Base-by-base conservation (phyloP, 495 filamentous ascomycete genomes). In the Neurospora tetrasperma region DNA sequence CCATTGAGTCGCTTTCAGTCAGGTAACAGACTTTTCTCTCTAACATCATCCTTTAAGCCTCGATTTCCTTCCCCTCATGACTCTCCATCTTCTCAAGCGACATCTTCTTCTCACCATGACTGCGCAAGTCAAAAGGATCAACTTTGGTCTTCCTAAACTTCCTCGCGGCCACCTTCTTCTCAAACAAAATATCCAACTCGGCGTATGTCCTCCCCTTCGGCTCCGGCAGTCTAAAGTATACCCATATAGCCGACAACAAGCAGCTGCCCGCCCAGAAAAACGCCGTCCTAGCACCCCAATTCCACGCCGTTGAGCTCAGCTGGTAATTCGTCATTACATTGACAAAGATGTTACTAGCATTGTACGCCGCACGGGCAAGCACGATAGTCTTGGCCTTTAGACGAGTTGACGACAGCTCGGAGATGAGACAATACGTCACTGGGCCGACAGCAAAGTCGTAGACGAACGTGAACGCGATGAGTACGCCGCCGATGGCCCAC, bases 401-500 rank as follows among this genome's bases (percentile, higher is more conserved):
- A 1, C 86, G 81, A 2, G 83, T 85, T 9, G 87, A 85, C 5
- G 85, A 84, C 18, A 89, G 72, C 77, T 89, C 87, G 0, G 87
- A 83, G 35, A 89, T 81, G 69, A 89, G 81, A 5, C 85, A 85
- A 75, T 88, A 89, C 71, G 83, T 85, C 42, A 89, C 84, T 0
- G 86, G 85, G 0, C 87, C 87, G 69, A 89, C 84, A 10, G 87
- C 84, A 14, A 86, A 79, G 71, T 88, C 82, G 76, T 88, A 89
- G 69, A 87, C 78, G 20, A 88, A 80, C 0, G 86, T 86, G 77
- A 83, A 89, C 41, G 84, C 73, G 38, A 89, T 81, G 66, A 89
- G 78, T 73, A 87, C 79, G 6, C 80, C 79, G 10, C 86, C 86
- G 18, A 84, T 88, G 12, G 76, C 77, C 76, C 79, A 81, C 16